Conservation (phyloP, 345 rosid genomes). For the Gossypium sturtianum region DNA sequence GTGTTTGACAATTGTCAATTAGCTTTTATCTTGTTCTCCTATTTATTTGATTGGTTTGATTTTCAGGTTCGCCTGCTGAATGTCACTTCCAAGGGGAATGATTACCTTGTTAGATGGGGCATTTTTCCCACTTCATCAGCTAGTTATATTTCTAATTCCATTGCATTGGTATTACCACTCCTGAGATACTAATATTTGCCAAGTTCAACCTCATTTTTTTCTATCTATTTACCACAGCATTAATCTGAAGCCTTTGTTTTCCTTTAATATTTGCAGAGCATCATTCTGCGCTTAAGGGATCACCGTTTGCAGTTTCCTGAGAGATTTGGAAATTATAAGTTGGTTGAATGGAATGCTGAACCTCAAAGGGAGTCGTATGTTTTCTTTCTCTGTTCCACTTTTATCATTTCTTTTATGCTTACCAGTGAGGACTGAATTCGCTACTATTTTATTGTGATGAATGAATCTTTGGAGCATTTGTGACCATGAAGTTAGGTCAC, state of each 20-base stretch:
- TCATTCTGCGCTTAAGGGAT: conserved; percentile 52
- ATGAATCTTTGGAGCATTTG: neutral
- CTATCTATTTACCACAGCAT: neutral
- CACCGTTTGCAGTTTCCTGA: conserved; percentile 48
- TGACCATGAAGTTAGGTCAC: neutral
- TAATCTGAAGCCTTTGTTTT: neutral
- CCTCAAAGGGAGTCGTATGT: conserved; percentile 38
- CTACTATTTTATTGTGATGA: neutral
- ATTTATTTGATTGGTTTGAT: conserved; percentile 3
- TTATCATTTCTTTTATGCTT: neutral
- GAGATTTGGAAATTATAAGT: conserved; percentile 47
- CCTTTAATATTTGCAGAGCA: conserved; percentile 34
- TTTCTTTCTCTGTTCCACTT: neutral
- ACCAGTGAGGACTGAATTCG: neutral
- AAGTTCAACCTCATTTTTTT: neutral
- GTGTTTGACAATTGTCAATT: neutral
- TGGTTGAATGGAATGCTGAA: conserved; percentile 59
- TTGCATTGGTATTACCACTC: conserved; percentile 42
- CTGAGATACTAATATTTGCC: conserved; percentile 14
- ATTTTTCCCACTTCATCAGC: conserved; percentile 49
- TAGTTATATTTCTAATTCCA: conserved; percentile 43
- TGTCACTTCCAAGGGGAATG: conserved; percentile 35
- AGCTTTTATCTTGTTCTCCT: neutral
- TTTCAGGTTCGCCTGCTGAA: conserved; percentile 62
- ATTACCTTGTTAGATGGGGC: conserved; percentile 49